Base-by-base conservation (phyloP, 2,329 filamentous ascomycete species). In the Fusarium buharicum region DNA sequence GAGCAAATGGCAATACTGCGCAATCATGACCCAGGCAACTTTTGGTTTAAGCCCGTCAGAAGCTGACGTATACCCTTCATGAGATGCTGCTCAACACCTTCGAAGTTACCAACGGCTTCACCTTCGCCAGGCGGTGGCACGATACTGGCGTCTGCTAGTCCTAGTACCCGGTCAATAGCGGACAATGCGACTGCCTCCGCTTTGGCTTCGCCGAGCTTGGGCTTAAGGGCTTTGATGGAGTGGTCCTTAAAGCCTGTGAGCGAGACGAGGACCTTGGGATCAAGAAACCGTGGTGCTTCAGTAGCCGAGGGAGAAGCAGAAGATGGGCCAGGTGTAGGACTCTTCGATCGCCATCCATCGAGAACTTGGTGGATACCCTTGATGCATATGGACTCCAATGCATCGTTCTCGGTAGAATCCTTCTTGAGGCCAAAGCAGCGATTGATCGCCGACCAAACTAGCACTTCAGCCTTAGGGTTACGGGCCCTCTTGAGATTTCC, bases 371-470 rank as follows among this genome's bases (percentile, higher is more conserved):
- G 68, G 36, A 80, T 76, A 24, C 77, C 77, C 56, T 76, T 78
- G 45, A 80, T 79, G 39, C 78, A 79, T 33, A 83, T 80, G 27
- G 73, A 70, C 59, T 84, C 82, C 69, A 83, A 76, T 55, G 76
- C 75, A 33, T 81, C 77, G 49, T 79, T 78, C 37, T 78, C 79
- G 0, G 78, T 79, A 7, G 76, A 75, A 37, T 76, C 74, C 20
- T 75, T 75, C 58, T 82, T 78, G 41, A 85, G 75, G 0, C 81
- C 81, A 10, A 84, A 71, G 39, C 78, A 81, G 22, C 81, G 81
- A 59, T 83, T 84, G 59, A 84, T 73, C 12, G 82, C 82, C 7
- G 81, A 83, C 77, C 83, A 82, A 56, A 83, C 79, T 20, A 83
- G 78, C 20, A 77, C 79, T 53, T 82, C 78, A 14, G 80, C 75